Evolutionary conservation across 2,329 filamentous ascomycete genomes (phyloP), one percentile per base, ranked within the genome.

Genomic region (Alternaria brassicicola): DNA sequence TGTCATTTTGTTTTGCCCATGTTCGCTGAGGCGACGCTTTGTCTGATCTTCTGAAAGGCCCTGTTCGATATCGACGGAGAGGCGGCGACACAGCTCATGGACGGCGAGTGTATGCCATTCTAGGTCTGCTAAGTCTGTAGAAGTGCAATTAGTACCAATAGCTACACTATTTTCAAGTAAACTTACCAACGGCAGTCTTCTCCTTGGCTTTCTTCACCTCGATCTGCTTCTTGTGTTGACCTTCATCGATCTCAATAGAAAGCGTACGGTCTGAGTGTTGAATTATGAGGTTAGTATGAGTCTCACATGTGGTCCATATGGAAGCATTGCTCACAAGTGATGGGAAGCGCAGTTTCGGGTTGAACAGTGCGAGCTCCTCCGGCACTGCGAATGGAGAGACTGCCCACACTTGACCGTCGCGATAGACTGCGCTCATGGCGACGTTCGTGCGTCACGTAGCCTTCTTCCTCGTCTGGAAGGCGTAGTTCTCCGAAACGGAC

Each of bases 1-100:
- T 4, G 88, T 87, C 4, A 88, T 88, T 7, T 84, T 82, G 69
- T 93, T 93, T 58, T 78, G 84, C 33, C 90, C 90, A 76, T 89
- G 85, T 68, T 89, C 81, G 41, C 79, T 79, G 6, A 85, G 72
- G 35, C 85, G 83, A 23, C 83, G 80, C 36, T 81, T 78, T 47
- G 83, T 83, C 68, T 89, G 85, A 10, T 87, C 82, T 5, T 74
- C 68, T 0, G 87, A 88, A 1, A 93, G 82, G 49, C 89, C 89
- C 51, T 83, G 77, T 1, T 75, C 76, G 13, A 81, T 71, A 13
- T 87, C 87, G 6, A 84, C 85, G 2, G 82, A 81, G 31, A 90
- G 82, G 25, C 87, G 84, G 26, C 81, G 80, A 57, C 84, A 81
- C n/a, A 90, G 78, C 56, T 89, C 86, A 6, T 85, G 79, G 12